These are phyloP conservation scores for Penicillium samsonianum DNA, from an alignment of 495 filamentous ascomycete species.

Conservation along the genomic window DNA sequence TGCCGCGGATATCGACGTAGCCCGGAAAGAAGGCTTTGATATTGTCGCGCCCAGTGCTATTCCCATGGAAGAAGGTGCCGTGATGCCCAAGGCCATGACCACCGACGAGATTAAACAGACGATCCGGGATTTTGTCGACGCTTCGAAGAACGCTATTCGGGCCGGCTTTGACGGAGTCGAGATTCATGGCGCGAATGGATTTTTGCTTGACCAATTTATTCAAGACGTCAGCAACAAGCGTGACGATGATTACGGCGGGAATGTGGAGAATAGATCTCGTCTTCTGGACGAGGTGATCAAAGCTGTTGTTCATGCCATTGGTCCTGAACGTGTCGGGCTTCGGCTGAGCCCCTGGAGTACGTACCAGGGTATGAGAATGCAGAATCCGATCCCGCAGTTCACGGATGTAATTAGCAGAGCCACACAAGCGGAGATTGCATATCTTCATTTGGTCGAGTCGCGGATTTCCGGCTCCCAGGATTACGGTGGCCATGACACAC, in stretches of 20 bases:
- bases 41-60: constrained; percentile 46
- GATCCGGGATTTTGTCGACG: constrained; percentile 56
- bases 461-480: constrained; percentile 15
- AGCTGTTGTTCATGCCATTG: constrained; percentile 61
- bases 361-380: constrained; percentile 68
- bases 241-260: constrained; percentile 68
- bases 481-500: not conserved
- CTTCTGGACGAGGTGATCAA: constrained; percentile 61
- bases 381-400: constrained; percentile 62
- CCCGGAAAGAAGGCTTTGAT: constrained; percentile 29
- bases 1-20: constrained; percentile 42
- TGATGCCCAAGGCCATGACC: constrained; percentile 52
- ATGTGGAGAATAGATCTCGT: constrained; percentile 62
- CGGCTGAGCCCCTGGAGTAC: constrained; percentile 60
- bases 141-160: constrained; percentile 57
- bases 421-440: constrained; percentile 47
- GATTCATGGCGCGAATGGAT: constrained; percentile 74
- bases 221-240: constrained; percentile 63
- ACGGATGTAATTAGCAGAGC: constrained; percentile 27
- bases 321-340: constrained; percentile 56
- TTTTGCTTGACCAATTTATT: constrained; percentile 73
- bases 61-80: constrained; percentile 38
- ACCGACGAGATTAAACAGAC: constrained; percentile 56
- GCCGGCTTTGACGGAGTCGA: constrained; percentile 82
- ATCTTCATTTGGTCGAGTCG: constrained; percentile 62